Evolutionary conservation across 2,329 filamentous ascomycete genomes (phyloP), one percentile per base, ranked within the genome.

Genomic region (Trichoderma atrobrunneum): DNA sequence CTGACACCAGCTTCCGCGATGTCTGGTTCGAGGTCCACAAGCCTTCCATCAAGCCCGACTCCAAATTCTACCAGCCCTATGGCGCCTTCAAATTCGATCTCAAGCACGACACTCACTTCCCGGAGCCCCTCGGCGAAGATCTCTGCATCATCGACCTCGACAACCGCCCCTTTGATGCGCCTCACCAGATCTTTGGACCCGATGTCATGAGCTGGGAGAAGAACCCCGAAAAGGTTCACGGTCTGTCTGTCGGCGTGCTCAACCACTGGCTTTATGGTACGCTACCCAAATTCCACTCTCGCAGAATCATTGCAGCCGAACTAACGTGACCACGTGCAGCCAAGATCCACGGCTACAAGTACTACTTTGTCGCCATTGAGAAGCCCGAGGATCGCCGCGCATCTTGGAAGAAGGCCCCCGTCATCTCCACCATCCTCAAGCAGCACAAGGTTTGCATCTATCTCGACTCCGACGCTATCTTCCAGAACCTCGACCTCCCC

Each of bases 141-240:
- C 75, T 85, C 8, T 84, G 83, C 80, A 84, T 85, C 74, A 82
- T 85, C 74, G 83, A 85, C 72, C 78, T 85, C 60, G 84, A 85
- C 75, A 84, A 81, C 75, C 82, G 84, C 34, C 76, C 76, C 3
- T 84, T 84, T 68, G 74, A 79, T 63, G 76, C 77, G 59, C 73
- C 79, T 4, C 80, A 80, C 34, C 77, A 81, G 74, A 77, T 84
- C 56, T 85, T 83, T 64, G 78, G 78, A 7, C 74, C 78, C 1
- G 62, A 76, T 0, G 61, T 76, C 59, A 83, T 84, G 78, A 78
- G 75, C 70, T 84, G 82, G 82, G 77, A 81, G 26, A 77, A 81
- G 32, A 74, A 80, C 21, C 72, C 78, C 14, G 61, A 74, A 1
- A 74, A 77, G 57, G 74, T 84, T 16, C 80, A 81, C 64, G 80